Conservation (phyloP, 2,329 filamentous ascomycete genomes). For the Peltaster fructicola region DNA sequence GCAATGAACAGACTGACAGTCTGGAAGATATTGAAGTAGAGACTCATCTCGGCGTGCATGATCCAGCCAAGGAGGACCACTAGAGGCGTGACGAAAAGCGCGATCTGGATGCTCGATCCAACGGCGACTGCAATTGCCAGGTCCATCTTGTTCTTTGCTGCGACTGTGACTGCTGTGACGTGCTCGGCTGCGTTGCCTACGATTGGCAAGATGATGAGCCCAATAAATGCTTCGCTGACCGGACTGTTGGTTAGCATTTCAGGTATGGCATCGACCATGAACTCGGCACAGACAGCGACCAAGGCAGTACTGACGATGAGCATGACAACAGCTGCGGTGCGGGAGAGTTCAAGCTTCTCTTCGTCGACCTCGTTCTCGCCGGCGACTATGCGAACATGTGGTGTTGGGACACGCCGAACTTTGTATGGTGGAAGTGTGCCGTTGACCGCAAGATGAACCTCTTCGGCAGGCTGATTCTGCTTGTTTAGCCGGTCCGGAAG, state of each 20-base stretch:
- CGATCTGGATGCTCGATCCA: slow-evolving; percentile 65
- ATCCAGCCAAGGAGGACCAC: slow-evolving; percentile 66
- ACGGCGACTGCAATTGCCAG: slow-evolving; percentile 65
- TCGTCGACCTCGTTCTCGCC: slow-evolving; percentile 15
- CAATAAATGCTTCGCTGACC: slow-evolving; percentile 58
- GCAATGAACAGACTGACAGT: slow-evolving; percentile 63
- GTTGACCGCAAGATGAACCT: slow-evolving; percentile 6
- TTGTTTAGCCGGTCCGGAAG: slow-evolving; percentile 49
- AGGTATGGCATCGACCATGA: slow-evolving; percentile 58
- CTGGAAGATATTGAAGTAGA: slow-evolving; percentile 45
- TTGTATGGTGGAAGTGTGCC: slow-evolving; percentile 15
- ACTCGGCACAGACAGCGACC: slow-evolving; percentile 49
- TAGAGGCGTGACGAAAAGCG: slow-evolving; percentile 60
- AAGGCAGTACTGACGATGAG: slow-evolving; percentile 36
- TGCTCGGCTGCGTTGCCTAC: slow-evolving; percentile 75
- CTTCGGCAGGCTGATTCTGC: slow-evolving; percentile 4
- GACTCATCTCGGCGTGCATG: slow-evolving; percentile 51
- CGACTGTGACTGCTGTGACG: slow-evolving; percentile 63
- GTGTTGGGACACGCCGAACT: background rate
- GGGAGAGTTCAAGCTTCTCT: slow-evolving; percentile 31
- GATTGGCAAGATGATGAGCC: slow-evolving; percentile 63
- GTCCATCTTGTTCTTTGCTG: slow-evolving; percentile 74
- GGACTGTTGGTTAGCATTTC: slow-evolving; percentile 40
- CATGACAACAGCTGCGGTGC: slow-evolving; percentile 38
- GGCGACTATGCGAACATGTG: slow-evolving; percentile 1